phyloP scores from a whole-genome alignment of 2,329 filamentous ascomycete genomes.

The Fusarium hainanense region DNA sequence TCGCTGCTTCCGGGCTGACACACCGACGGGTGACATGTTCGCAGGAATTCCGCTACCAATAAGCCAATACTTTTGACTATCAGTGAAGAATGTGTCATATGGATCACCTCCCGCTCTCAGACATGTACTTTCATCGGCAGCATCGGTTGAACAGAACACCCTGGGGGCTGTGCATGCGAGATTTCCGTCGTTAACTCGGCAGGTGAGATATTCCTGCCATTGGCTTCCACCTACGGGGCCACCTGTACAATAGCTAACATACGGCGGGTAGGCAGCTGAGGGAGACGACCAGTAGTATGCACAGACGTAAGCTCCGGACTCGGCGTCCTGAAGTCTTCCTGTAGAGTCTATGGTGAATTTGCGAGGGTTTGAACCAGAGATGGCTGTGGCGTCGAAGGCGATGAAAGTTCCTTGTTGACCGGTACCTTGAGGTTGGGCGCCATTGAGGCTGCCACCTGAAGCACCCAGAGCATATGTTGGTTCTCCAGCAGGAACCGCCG shows the following conservation, averaged over 20 bases:
- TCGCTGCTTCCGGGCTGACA: background rate
- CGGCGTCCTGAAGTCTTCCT: background rate
- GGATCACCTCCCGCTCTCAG: background rate
- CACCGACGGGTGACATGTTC: accelerated
- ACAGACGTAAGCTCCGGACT: background rate
- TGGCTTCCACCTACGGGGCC: background rate
- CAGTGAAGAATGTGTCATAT: background rate
- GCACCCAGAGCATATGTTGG: background rate
- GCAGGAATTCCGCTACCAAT: background rate
- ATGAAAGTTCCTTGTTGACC: background rate
- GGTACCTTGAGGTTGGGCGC: accelerated
- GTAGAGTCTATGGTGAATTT: background rate
- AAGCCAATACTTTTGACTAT: accelerated
- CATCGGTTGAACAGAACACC: background rate
- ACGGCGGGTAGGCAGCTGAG: no score
- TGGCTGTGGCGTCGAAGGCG: background rate
- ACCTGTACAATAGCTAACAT: no score
- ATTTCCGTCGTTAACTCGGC: accelerated
- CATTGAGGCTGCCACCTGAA: background rate
- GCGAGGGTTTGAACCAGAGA: background rate
- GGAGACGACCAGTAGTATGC: no score
- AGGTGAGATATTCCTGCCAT: background rate
- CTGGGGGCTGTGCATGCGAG: background rate
- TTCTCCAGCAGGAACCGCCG: background rate
- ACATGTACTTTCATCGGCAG: background rate